Percentiles rank a stretch among this genome's conserved stretches.
Evolutionary conservation across 352 stramenopile species (phyloP).

Genomic region (Globisporangium abappressorium): DNA sequence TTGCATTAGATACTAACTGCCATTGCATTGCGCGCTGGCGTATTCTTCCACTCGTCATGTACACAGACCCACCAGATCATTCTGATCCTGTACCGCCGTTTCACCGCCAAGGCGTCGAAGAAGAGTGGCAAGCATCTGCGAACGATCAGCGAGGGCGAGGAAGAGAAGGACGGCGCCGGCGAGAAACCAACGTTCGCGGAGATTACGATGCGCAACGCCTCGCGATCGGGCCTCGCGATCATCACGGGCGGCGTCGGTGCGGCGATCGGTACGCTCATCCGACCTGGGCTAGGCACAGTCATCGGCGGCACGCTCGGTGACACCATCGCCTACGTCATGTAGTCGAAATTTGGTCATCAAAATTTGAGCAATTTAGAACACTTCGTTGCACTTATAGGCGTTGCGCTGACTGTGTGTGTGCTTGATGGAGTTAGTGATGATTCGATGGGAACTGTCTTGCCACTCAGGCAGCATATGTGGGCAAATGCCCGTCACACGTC

Average conservation of each 20-base stretch:
- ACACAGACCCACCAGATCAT: constrained; percentile 64
- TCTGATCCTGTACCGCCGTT: constrained; percentile 67
- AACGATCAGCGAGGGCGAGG: constrained; percentile 27
- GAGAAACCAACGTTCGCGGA: constrained; percentile 37
- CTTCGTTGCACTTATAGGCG: neutral
- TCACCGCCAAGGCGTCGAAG: constrained; percentile 35
- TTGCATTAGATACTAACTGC: neutral
- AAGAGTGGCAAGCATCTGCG: constrained; percentile 40
- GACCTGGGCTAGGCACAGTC: constrained; percentile 72
- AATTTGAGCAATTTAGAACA: neutral
- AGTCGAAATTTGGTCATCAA: neutral
- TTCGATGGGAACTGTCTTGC: neutral
- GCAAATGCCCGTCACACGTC: neutral
- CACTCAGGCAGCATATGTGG: neutral
- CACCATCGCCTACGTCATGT: constrained; percentile 72
- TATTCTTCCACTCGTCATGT: constrained; percentile 4
- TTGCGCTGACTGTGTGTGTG: neutral
- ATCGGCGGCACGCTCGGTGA: constrained; percentile 77
- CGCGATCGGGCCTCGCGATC: constrained; percentile 59
- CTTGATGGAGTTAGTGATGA: neutral
- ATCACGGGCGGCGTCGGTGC: constrained; percentile 68
- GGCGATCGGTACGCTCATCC: constrained; percentile 65
- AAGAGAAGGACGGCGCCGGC: constrained; percentile 27
- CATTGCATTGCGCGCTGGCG: neutral
- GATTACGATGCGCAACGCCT: constrained; percentile 55